A percentile compares a stretch with the other conserved stretches of the same genome.
Conservation (phyloP, 2,329 filamentous ascomycete genomes). For the Fusarium sp. region DNA sequence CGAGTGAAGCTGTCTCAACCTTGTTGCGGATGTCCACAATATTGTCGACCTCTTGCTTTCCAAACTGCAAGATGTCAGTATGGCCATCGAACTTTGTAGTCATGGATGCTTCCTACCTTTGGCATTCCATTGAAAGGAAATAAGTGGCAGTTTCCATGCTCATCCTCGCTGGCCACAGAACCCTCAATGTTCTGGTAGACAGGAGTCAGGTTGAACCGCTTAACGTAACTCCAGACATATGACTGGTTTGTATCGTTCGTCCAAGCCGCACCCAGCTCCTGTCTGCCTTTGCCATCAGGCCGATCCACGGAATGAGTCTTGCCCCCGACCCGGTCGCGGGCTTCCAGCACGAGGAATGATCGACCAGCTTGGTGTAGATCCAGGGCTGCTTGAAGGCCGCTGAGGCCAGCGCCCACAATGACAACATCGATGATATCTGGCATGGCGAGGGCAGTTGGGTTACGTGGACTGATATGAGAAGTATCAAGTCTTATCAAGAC, state of each 20-base stretch:
- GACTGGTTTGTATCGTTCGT: slow-evolving; percentile 6
- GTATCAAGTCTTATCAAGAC: no score
- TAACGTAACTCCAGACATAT: background rate
- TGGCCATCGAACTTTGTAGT: no score
- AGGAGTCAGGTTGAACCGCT: background rate
- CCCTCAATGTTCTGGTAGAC: slow-evolving; percentile 3
- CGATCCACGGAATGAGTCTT: background rate
- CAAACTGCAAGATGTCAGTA: no score
- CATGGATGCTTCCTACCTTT: background rate
- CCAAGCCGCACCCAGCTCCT: slow-evolving; percentile 6
- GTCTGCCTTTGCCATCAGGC: background rate
- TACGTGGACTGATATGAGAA: no score
- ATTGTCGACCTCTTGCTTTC: background rate
- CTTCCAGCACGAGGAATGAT: background rate
- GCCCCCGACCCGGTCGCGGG: slow-evolving; percentile 6
- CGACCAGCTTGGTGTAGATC: background rate
- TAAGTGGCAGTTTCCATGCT: background rate
- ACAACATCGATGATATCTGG: background rate
- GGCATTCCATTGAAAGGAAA: background rate
- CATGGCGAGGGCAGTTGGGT: no score
- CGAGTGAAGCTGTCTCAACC: background rate
- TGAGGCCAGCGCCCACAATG: background rate
- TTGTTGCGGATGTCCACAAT: background rate
- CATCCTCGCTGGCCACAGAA: background rate
- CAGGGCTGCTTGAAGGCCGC: slow-evolving; percentile 1